Base-by-base conservation (phyloP, 2,329 filamentous ascomycete species). In the Trichothecium roseum region DNA sequence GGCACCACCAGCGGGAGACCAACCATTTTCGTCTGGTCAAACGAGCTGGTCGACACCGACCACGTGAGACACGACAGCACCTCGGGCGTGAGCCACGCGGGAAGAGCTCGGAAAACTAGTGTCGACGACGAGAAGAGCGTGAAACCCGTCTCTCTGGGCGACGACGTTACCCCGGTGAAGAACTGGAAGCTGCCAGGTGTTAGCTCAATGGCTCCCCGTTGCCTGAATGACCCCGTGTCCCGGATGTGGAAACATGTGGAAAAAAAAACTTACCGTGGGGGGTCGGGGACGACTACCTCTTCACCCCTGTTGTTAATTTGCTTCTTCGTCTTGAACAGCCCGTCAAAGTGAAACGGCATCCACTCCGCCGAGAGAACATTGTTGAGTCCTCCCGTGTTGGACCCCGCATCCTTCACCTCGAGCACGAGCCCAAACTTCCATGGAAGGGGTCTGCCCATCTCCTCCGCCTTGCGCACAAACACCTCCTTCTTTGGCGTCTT, bases 311-410 rank as follows among this genome's bases (percentile, higher is more conserved):
- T 53, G 2, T 62, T 52, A 0, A 38, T 49, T 15, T 57, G 46
- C 35, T 64, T 64, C 8, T 59, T 56, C 0, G 68, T 66, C 45
- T 73, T 74, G 56, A 74, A 75, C 18, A 74, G 51, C 0, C 71
- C 72, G 34, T 75, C 71, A 27, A 64, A 75, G 42, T 75, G 71
- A 49, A 72, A 71, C 0, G 72, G 70, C 69, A 74, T 72, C 41
- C 64, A 64, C 39, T 73, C 69, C 2, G 62, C 58, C 0, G 66
- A 70, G 2, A 71, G 55, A 3, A 74, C 67, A 28, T 72, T 73
- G 41, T 73, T 74, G 15, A 64, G 50, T 1, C 63, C 59, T 9
- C 56, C 51, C 1, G 60, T 57, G 5, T 66, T 56, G 2, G 51
- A 48, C 0, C 64, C 66, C 2, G 55, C 54, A 40, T 72, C 68